These are phyloP conservation scores for Aspergillus sp. DNA, from an alignment of 2,329 filamentous ascomycete species.

Conservation along the genomic window DNA sequence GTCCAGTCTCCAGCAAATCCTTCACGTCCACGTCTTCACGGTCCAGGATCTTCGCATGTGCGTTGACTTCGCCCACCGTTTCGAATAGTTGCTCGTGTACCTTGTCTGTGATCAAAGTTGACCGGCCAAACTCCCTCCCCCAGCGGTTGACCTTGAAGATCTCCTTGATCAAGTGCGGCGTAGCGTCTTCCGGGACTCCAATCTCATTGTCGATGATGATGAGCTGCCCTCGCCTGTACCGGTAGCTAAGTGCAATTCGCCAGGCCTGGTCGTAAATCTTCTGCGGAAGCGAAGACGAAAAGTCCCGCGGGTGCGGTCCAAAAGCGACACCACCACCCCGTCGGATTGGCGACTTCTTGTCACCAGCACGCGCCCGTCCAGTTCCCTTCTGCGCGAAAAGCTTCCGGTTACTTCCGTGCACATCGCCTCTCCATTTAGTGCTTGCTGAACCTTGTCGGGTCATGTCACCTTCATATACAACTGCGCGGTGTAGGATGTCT, in stretches of 20 bases:
- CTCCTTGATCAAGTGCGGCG: slow-evolving; percentile 61
- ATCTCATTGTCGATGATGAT: slow-evolving; percentile 82
- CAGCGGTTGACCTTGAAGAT: slow-evolving; percentile 71
- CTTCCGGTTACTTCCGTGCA: slow-evolving; percentile 81
- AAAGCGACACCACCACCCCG: slow-evolving; percentile 83
- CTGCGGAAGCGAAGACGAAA: slow-evolving; percentile 74
- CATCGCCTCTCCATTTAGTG: slow-evolving; percentile 77
- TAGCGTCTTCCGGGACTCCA: slow-evolving; percentile 54
- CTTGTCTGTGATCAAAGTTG: slow-evolving; percentile 69
- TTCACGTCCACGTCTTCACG: slow-evolving; percentile 90
- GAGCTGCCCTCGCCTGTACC: slow-evolving; percentile 83
- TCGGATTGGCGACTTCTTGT: slow-evolving; percentile 77
- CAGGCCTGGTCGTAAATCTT: slow-evolving; percentile 96
- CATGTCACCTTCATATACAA: slow-evolving; percentile 88
- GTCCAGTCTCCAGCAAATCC: slow-evolving; percentile 80
- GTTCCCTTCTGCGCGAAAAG: slow-evolving; percentile 82
- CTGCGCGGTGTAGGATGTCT: slow-evolving; percentile 88
- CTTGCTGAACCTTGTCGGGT: slow-evolving; percentile 83
- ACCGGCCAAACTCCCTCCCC: slow-evolving; percentile 66
- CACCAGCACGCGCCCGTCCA: slow-evolving; percentile 75
- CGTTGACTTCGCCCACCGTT: slow-evolving; percentile 62
- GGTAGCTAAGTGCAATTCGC: slow-evolving; percentile 89
- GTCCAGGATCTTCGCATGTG: slow-evolving; percentile 68
- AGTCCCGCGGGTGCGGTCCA: slow-evolving; percentile 91
- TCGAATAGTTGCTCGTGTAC: slow-evolving; percentile 63